Percentiles rank a stretch among this genome's conserved stretches.
Evolutionary conservation across 2,329 filamentous ascomycete species (phyloP).

Genomic region (Trichoderma atroviride): DNA sequence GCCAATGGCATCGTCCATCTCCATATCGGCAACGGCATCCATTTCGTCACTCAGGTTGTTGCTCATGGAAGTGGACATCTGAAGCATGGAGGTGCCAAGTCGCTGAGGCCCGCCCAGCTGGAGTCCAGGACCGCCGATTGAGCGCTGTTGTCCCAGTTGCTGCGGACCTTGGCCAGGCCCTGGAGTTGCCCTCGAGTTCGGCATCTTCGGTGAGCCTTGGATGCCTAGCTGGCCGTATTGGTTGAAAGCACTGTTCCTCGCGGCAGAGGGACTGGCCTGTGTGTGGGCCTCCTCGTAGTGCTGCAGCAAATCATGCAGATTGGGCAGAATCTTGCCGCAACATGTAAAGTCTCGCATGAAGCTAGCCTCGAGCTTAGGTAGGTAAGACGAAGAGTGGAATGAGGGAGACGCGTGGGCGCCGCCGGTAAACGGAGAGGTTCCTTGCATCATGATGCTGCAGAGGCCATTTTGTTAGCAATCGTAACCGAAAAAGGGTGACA

Average conservation of each 20-base stretch:
- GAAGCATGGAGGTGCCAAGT: slow-evolving; percentile 36
- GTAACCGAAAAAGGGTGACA: neutral
- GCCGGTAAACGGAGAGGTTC: slow-evolving; percentile 80
- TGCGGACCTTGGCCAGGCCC: slow-evolving; percentile 36
- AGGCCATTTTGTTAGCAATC: slow-evolving; percentile 7
- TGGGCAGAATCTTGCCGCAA: slow-evolving; percentile 85
- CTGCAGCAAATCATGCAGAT: slow-evolving; percentile 90
- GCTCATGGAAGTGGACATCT: slow-evolving; percentile 49
- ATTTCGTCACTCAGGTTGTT: slow-evolving; percentile 61
- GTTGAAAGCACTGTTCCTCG: slow-evolving; percentile 46
- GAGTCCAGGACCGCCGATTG: slow-evolving; percentile 37
- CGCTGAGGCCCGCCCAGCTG: slow-evolving; percentile 45
- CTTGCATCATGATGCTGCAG: slow-evolving; percentile 86
- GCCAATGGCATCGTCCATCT: slow-evolving; percentile 84
- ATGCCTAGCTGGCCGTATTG: slow-evolving; percentile 45
- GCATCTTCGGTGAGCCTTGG: slow-evolving; percentile 39
- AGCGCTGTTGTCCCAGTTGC: slow-evolving; percentile 42
- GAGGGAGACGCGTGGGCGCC: slow-evolving; percentile 82
- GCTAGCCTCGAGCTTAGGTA: slow-evolving; percentile 93
- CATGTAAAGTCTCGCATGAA: slow-evolving; percentile 98
- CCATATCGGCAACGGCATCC: slow-evolving; percentile 91
- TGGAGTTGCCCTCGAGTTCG: slow-evolving; percentile 40
- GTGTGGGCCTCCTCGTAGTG: slow-evolving; percentile 97
- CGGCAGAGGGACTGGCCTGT: slow-evolving; percentile 56
- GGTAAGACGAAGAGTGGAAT: slow-evolving; percentile 93